Conservation (phyloP, 2,329 filamentous ascomycete species). For the Hymenoscyphus infarciens region DNA sequence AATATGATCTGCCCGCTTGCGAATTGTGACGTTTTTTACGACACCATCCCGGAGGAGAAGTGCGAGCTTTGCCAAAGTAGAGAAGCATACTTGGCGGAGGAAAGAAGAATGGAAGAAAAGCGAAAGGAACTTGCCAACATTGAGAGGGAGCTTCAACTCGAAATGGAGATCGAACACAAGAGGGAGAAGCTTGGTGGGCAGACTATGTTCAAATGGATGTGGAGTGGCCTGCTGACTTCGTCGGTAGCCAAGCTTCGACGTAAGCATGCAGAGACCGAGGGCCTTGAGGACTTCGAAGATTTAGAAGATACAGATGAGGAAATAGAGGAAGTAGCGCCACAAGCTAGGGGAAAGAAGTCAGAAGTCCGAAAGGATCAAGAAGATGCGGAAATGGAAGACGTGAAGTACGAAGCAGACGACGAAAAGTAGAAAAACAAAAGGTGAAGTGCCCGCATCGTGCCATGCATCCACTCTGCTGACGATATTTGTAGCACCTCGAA, state of each 20-base stretch:
- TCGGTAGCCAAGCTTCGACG: background rate
- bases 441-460: no score
- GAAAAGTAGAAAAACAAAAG: no score
- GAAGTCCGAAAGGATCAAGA: background rate
- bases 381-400: background rate
- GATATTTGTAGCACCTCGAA: no score
- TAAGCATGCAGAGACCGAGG: background rate
- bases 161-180: constrained; percentile 1
- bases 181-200: background rate
- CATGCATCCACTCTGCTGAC: no score
- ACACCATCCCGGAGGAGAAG: background rate
- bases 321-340: no score
- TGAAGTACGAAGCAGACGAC: no score
- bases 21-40: background rate
- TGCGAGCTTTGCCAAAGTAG: background rate
- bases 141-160: background rate
- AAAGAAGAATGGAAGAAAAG: background rate
- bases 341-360: no score
- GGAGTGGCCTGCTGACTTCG: background rate
- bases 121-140: background rate
- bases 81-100: background rate
- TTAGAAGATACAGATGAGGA: no score
- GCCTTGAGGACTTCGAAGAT: background rate
- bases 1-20: background rate
- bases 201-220: background rate